Percentiles rank a stretch among this genome's conserved stretches.
phyloP scores from a whole-genome alignment of 306 rosid species.

The Ziziphus jujuba region DNA sequence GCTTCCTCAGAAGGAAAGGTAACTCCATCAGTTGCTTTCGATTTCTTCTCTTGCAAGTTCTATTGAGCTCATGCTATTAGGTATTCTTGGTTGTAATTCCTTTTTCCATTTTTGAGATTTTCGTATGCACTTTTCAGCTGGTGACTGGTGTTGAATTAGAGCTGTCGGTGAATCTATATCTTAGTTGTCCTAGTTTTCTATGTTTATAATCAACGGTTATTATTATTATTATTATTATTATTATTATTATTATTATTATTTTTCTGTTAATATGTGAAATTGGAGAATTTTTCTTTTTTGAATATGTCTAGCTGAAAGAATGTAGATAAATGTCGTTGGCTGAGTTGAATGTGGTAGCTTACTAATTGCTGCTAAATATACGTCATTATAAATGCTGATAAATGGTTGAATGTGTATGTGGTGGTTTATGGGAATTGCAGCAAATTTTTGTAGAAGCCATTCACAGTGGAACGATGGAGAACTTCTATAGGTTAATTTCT shows the following conservation, averaged over 20 bases:
- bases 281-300: neutral
- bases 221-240: too few species aligned
- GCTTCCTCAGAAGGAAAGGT: constrained; percentile 88
- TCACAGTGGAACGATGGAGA: constrained; percentile 83
- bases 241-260: neutral
- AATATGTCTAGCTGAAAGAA: neutral
- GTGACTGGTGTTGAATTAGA: too few species aligned
- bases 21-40: neutral
- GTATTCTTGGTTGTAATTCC: too few species aligned
- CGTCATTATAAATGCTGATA: neutral
- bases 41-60: neutral
- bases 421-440: constrained; percentile 41
- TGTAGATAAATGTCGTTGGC: too few species aligned
- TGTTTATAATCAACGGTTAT: too few species aligned
- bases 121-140: too few species aligned
- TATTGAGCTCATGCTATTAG: neutral
- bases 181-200: too few species aligned
- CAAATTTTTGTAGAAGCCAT: constrained; percentile 70
- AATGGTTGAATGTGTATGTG: neutral
- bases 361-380: neutral
- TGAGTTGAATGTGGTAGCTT: too few species aligned
- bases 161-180: too few species aligned
- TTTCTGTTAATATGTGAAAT: neutral
- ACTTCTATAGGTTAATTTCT: constrained; percentile 76
- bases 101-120: neutral